phyloP scores from a whole-genome alignment of 2,329 filamentous ascomycete species.

The Pseudogymnoascus sp. region DNA sequence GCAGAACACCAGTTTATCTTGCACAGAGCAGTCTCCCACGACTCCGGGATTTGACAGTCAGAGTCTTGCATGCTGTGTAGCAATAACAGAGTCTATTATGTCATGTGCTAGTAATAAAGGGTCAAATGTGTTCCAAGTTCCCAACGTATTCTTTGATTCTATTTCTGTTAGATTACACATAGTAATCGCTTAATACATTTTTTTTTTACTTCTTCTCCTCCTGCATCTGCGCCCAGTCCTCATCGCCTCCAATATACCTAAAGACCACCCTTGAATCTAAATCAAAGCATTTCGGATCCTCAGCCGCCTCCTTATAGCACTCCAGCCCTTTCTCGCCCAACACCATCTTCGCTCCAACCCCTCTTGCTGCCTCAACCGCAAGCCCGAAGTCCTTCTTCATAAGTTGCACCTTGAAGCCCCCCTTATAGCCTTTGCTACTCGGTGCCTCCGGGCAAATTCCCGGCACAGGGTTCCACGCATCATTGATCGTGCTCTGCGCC shows the following conservation, averaged over 20 bases:
- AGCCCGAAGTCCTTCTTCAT: conserved; percentile 52
- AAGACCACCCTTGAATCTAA: conserved; percentile 51
- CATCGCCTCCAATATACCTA: conserved; percentile 43
- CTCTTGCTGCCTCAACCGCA: conserved; percentile 42
- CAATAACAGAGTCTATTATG: too few species aligned
- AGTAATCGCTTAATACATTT: too few species aligned
- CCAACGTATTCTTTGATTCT: too few species aligned
- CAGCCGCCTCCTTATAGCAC: conserved; percentile 43
- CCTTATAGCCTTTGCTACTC: conserved; percentile 27
- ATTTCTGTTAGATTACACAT: too few species aligned
- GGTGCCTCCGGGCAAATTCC: conserved; percentile 27
- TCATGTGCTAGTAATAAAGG: too few species aligned
- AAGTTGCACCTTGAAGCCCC: conserved; percentile 49
- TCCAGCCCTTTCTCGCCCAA: conserved; percentile 41
- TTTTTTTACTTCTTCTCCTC: too few species aligned
- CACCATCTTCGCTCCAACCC: conserved; percentile 36
- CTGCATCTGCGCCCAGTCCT: conserved; percentile 35
- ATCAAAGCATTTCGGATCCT: conserved; percentile 42
- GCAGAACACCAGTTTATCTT: too few species aligned
- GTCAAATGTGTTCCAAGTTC: too few species aligned
- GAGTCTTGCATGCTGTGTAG: too few species aligned
- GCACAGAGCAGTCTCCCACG: too few species aligned
- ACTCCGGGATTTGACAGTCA: too few species aligned
- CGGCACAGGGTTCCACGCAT: conserved; percentile 27
- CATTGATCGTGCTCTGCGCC: conserved; percentile 19